These are phyloP conservation scores for Penicillium salamii DNA, from an alignment of 495 filamentous ascomycete genomes.

Conservation along the genomic window DNA sequence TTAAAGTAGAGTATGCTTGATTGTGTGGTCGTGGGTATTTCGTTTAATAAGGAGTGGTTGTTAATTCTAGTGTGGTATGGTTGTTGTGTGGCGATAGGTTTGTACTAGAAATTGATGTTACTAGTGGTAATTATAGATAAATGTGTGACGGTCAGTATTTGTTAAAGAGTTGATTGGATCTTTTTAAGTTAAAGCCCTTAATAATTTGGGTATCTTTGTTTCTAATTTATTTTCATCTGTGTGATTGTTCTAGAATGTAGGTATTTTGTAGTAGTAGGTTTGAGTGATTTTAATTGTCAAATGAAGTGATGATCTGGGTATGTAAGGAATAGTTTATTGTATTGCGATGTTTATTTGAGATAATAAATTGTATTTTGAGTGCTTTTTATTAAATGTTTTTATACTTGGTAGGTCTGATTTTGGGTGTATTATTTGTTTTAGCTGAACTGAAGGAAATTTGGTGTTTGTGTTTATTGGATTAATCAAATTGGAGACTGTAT, in stretches of 20 bases:
- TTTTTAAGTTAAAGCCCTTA: background rate
- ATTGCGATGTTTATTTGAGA: background rate
- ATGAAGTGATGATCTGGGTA: background rate
- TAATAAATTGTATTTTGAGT: constrained; percentile 1
- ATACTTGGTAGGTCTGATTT: background rate
- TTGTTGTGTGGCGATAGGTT: background rate
- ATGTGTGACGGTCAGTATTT: background rate
- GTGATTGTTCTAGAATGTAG: background rate
- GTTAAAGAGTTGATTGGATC: background rate
- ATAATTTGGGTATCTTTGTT: background rate
- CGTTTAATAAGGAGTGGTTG: background rate
- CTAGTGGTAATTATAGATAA: background rate
- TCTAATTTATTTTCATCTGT: background rate
- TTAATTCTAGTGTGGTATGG: background rate
- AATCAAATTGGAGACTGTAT: background rate
- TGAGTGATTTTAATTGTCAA: background rate
- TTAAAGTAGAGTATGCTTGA: background rate
- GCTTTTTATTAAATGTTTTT: constrained; percentile 1
- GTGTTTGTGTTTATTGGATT: constrained; percentile 2
- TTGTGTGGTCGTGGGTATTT: background rate
- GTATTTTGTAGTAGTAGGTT: background rate
- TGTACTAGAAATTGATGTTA: background rate
- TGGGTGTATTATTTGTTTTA: constrained; percentile 1
- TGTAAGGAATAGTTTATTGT: constrained; percentile 1
- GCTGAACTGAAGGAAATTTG: background rate